Base-by-base conservation (phyloP, 1,284 basidiomycete species). In the Gastroboletus turbinatus region DNA sequence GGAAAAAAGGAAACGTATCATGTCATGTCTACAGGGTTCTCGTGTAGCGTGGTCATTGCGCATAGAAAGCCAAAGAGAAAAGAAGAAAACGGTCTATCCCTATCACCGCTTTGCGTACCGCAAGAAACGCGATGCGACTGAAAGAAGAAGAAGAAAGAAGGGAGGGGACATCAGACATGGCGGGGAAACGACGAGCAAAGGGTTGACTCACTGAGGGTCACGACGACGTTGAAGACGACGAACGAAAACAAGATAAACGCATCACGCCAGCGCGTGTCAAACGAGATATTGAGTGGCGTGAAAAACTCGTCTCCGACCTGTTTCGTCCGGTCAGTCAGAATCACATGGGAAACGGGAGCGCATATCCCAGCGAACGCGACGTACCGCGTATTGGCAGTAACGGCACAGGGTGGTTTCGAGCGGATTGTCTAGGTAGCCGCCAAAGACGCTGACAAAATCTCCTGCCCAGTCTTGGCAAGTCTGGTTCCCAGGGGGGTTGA, bases 381-480 rank as follows among this genome's bases (percentile, higher is more conserved):
- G 56, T 19, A 80, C 74, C 43, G 64, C 56, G 69, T 83, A 91
- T 63, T 85, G 82, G 66, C 90, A 94, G 68, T 92, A 93, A n/a
- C 79, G 78, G 70, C 92, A 94, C 7, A 64, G 65, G 2, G 67
- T 52, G 0, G 83, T 88, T 9, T 79, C 89, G 49, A 78, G 74
- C 0, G 82, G 81, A 70, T 96, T 90, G 61, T 88, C 79, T 39
- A 97, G 72, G 74, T 97, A 97, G 0, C 92, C 95, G 4, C 85
- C 86, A 62, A 82, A 80, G 4, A 73, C 74, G 3, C 65, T 62
- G 8, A 88, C 83, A 66, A 92, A 94, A 40, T 81, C 78, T 32
- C 78, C 74, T 0, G 87, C 92, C 84, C 87, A 96, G 4, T 81
- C 61, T 5, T 62, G 63, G 66, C 94, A 96, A 0, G 87, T 92